Percentiles rank a stretch among this genome's conserved stretches.
Conservation (phyloP, 2,329 filamentous ascomycete genomes). For the Diaporthe sp. region DNA sequence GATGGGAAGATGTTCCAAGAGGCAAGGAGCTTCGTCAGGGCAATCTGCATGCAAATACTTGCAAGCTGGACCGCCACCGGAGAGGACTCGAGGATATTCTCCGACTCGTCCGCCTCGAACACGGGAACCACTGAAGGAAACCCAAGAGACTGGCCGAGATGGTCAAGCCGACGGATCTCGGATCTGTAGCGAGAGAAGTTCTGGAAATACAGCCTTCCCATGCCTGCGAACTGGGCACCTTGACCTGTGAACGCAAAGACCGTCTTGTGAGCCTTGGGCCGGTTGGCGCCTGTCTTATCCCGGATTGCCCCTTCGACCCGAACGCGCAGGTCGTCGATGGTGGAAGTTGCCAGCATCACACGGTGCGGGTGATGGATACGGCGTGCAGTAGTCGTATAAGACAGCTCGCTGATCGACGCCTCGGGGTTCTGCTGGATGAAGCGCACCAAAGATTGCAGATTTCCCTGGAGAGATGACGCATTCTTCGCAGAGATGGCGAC, state of each 20-base stretch:
- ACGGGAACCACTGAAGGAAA: slow-evolving; percentile 70
- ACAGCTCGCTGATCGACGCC: slow-evolving; percentile 66
- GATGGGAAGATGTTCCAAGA: slow-evolving; percentile 66
- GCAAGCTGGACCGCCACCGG: slow-evolving; percentile 68
- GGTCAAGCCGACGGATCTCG: slow-evolving; percentile 65
- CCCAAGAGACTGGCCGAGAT: slow-evolving; percentile 61
- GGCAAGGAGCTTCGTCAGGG: slow-evolving; percentile 67
- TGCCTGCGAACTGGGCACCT: slow-evolving; percentile 64
- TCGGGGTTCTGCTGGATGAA: slow-evolving; percentile 67
- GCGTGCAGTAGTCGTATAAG: slow-evolving; percentile 78
- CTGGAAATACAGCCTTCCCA: slow-evolving; percentile 60
- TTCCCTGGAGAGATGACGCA: slow-evolving; percentile 70
- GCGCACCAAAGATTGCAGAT: slow-evolving; percentile 66
- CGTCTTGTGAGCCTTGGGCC: slow-evolving; percentile 59
- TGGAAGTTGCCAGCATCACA: slow-evolving; percentile 60
- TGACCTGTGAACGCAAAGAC: slow-evolving; percentile 71
- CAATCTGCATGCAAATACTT: slow-evolving; percentile 69
- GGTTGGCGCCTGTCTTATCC: slow-evolving; percentile 57
- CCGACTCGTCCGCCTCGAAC: slow-evolving; percentile 57
- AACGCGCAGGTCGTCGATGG: slow-evolving; percentile 56
- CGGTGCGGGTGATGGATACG: slow-evolving; percentile 72
- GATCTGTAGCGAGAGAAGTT: slow-evolving; percentile 49
- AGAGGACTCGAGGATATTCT: slow-evolving; percentile 59
- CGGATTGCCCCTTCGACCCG: slow-evolving; percentile 52
- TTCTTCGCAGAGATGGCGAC: slow-evolving; percentile 70